A percentile compares a stretch with the other conserved stretches of the same genome.
phyloP scores from a whole-genome alignment of 306 rosid species.

The Rubus idaeus region DNA sequence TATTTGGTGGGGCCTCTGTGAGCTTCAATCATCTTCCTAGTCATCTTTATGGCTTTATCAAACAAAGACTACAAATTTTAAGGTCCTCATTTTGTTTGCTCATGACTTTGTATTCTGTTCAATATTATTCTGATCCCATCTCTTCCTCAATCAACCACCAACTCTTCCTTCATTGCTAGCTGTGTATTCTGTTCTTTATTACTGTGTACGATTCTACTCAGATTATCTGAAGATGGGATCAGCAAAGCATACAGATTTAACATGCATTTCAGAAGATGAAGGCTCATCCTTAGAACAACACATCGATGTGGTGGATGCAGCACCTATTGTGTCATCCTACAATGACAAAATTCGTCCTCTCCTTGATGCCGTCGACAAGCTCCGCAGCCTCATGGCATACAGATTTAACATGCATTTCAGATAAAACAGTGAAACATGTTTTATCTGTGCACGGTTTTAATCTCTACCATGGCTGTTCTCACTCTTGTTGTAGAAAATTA shows the following conservation, averaged over 20 bases:
- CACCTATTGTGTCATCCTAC: slow-evolving; percentile 2
- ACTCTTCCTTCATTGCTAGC: neutral
- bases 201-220: too few relatives aligned
- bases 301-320: neutral
- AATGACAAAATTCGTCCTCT: neutral
- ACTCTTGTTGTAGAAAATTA: too few relatives aligned
- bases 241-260: neutral
- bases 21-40: neutral
- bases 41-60: too few relatives aligned
- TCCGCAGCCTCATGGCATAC: neutral
- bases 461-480: too few relatives aligned
- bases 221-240: neutral
- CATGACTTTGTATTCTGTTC: too few relatives aligned
- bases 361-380: neutral
- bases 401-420: too few relatives aligned
- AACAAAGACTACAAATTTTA: neutral
- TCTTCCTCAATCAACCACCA: neutral
- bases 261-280: neutral
- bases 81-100: neutral
- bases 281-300: neutral
- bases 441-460: too few relatives aligned
- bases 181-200: too few relatives aligned
- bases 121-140: neutral
- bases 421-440: too few relatives aligned
- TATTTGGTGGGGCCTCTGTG: neutral